Conservation (phyloP, 495 filamentous ascomycete genomes). For the Podospora pseudoanserina region DNA sequence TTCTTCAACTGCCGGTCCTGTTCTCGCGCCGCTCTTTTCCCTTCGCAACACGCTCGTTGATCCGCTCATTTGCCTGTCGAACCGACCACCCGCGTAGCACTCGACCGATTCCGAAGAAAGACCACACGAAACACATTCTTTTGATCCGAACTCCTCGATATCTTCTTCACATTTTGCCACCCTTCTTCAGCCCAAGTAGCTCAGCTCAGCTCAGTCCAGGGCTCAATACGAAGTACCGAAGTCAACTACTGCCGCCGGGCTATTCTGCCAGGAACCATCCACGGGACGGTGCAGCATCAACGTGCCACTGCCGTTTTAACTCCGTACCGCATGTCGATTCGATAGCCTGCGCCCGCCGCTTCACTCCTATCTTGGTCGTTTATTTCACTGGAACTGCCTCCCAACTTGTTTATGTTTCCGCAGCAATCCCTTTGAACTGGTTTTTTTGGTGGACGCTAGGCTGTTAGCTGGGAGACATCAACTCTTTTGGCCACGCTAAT, state of each 20-base stretch:
- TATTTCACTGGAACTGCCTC: background rate
- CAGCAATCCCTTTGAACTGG: background rate
- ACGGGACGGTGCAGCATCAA: constrained; percentile 29
- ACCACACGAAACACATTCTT: background rate
- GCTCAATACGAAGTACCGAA: background rate
- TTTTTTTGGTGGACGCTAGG: background rate
- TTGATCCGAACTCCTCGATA: too few relatives aligned
- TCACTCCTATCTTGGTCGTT: background rate
- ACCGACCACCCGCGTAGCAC: background rate
- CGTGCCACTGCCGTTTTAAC: constrained; percentile 8
- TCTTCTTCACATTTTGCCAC: too few relatives aligned
- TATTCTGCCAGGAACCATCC: constrained; percentile 14
- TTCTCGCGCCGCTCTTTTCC: constrained; percentile 14
- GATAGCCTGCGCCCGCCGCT: constrained; percentile 2
- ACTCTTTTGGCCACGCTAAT: background rate
- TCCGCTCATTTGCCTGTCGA: constrained; percentile 20
- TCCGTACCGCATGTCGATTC: background rate
- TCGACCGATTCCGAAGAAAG: background rate
- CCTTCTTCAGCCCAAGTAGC: background rate
- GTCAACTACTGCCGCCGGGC: constrained; percentile 13
- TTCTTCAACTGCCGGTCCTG: background rate
- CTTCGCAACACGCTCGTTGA: constrained; percentile 10
- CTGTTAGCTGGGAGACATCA: background rate
- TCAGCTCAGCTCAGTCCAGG: background rate
- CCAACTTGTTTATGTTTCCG: background rate